A percentile compares a stretch with the other conserved stretches of the same genome.
These are phyloP conservation scores for Endothia cerciana DNA, from an alignment of 2,329 filamentous ascomycete genomes.

Conservation along the genomic window DNA sequence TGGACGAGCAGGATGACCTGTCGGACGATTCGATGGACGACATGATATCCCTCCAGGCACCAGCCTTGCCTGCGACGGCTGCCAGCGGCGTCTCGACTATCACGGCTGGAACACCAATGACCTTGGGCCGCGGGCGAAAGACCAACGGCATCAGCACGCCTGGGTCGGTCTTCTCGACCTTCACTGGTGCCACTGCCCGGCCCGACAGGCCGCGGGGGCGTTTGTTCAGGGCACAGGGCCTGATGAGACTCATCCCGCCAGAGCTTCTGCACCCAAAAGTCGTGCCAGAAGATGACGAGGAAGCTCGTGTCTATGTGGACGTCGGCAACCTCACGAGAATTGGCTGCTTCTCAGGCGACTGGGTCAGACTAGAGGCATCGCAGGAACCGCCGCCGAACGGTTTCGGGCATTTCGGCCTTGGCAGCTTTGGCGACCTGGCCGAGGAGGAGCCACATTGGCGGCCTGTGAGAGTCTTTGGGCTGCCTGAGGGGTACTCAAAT, in stretches of 20 bases:
- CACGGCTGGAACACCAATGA: slow-evolving; percentile 80
- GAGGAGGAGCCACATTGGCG: slow-evolving; percentile 71
- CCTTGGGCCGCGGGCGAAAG: slow-evolving; percentile 64
- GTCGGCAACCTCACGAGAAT: slow-evolving; percentile 84
- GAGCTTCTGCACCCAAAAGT: slow-evolving; percentile 87
- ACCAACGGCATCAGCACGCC: slow-evolving; percentile 79
- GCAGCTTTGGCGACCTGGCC: slow-evolving; percentile 67
- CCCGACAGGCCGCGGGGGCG: slow-evolving; percentile 74
- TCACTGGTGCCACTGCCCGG: slow-evolving; percentile 81
- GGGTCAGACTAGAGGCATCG: slow-evolving; percentile 82
- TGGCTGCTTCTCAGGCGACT: slow-evolving; percentile 96
- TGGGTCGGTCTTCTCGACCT: slow-evolving; percentile 86
- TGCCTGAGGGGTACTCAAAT: slow-evolving; percentile 75
- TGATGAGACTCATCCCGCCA: slow-evolving; percentile 72
- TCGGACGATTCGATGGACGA: slow-evolving; percentile 93
- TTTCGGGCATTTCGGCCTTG: slow-evolving; percentile 68
- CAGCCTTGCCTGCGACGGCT: slow-evolving; percentile 75
- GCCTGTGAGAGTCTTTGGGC: slow-evolving; percentile 83
- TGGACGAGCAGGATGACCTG: slow-evolving; percentile 72
- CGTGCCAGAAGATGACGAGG: slow-evolving; percentile 76
- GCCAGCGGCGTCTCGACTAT: slow-evolving; percentile 80
- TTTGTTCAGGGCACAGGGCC: slow-evolving; percentile 80
- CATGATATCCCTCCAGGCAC: slow-evolving; percentile 86
- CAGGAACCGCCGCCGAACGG: slow-evolving; percentile 73
- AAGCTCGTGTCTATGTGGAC: slow-evolving; percentile 88